Evolutionary conservation across 768 basidiomycete genomes (phyloP), one percentile per base, ranked within the genome.

Genomic region (Harrya chromipes): DNA sequence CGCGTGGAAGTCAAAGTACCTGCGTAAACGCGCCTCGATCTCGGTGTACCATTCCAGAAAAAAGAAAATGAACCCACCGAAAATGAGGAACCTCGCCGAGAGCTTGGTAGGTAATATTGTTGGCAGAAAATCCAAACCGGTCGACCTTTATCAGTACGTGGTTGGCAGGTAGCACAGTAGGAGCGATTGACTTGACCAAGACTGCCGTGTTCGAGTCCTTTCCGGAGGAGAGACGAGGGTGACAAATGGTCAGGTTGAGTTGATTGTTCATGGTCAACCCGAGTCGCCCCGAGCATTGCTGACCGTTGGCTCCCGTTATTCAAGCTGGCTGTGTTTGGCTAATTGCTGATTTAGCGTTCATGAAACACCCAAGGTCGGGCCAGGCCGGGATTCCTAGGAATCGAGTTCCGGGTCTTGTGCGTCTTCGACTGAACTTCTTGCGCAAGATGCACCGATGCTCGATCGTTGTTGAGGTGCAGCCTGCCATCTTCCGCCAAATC

Each of bases 41-140:
- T 51, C 23, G 37, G 24, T 11, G 24, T 14, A 23, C 39, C 23
- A 20, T 4, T 33, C 35, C 3, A 8, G 24, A 43, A 29, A 12
- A 19, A 34, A n/a, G n/a, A n/a, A 43, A 21, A 24, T 2, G 37
- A 17, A 46, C 59, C 27, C 38, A 74, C 73, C 69, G 61, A 46
- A 74, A 76, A 50, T 74, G 69, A 21, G 72, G 62, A 27, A 59
- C 64, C 41, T 75, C 73, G n/a, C 73, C 73, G 10, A 74, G 66
- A 8, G 78, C 75, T 57, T 87, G 83, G 61, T 87, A 87, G 14
- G 85, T 84, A 17, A 87, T 53, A 56, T 87, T 87, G 62, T 87
- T 87, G 36, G 84, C 76, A 24, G 83, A 84, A 63, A 82, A 87
- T 4, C 85, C 85, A 59, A 87, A 86, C 16, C 80, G 76, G 48